These are phyloP conservation scores for Trametes meyenii DNA, from an alignment of 768 basidiomycete species.

Conservation along the genomic window DNA sequence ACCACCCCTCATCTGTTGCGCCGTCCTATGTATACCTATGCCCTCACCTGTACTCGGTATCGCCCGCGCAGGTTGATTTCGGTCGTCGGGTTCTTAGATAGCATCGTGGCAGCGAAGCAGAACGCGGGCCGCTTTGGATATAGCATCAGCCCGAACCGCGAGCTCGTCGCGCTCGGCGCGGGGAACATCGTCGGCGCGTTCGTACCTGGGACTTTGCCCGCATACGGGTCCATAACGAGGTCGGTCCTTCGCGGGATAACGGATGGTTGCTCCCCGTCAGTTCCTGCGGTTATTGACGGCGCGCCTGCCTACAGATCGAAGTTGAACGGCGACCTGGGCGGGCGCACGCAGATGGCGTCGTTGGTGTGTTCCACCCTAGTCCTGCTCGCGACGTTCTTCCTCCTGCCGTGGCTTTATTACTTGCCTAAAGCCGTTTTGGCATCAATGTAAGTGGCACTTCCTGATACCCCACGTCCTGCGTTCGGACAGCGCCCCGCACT, in stretches of 20 bases:
- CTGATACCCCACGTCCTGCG: neutral
- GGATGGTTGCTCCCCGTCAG: neutral
- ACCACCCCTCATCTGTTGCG: neutral
- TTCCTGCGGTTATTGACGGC: neutral
- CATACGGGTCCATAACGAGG: slow-evolving; percentile 93
- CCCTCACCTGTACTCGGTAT: neutral
- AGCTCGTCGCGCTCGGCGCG: slow-evolving; percentile 90
- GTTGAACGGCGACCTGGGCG: slow-evolving; percentile 91
- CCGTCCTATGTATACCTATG: neutral
- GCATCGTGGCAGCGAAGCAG: slow-evolving; percentile 94
- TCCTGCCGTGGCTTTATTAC: slow-evolving; percentile 83
- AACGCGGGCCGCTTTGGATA: slow-evolving; percentile 84
- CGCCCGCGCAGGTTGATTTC: slow-evolving; percentile 60
- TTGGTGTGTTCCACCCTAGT: slow-evolving; percentile 75
- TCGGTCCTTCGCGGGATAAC: slow-evolving; percentile 33
- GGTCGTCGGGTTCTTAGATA: slow-evolving; percentile 90
- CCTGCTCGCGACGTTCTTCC: slow-evolving; percentile 85
- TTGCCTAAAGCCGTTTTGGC: slow-evolving; percentile 90
- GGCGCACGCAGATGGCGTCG: slow-evolving; percentile 86
- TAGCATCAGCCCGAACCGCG: slow-evolving; percentile 90
- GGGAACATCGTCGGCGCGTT: slow-evolving; percentile 80
- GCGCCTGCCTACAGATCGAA: slow-evolving; percentile 51
- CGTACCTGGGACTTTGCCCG: slow-evolving; percentile 87
- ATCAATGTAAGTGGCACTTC: slow-evolving; percentile 63
- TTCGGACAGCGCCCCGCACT: neutral